Evolutionary conservation across 2,329 filamentous ascomycete genomes (phyloP).

Genomic region (Monilinia fructicola): DNA sequence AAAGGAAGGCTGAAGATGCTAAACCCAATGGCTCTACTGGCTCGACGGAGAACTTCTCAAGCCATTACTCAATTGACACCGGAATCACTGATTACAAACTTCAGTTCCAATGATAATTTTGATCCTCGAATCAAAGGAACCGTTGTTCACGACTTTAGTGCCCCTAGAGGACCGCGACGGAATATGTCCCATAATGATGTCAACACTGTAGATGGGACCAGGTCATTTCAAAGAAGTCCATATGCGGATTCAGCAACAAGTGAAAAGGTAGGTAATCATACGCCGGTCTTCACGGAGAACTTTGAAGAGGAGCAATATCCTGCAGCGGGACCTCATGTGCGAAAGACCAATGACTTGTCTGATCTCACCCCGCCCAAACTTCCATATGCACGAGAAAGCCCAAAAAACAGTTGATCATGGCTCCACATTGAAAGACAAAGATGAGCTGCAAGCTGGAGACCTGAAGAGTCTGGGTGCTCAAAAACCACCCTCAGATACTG

Average conservation of each 20-base stretch:
- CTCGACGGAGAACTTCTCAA: constrained; percentile 39
- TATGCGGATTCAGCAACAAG: constrained; percentile 14
- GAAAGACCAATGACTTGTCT: constrained; percentile 39
- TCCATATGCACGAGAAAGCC: constrained; percentile 36
- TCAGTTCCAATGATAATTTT: constrained; percentile 46
- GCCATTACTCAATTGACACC: constrained; percentile 36
- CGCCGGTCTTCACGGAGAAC: constrained; percentile 55
- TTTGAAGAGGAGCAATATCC: constrained; percentile 51
- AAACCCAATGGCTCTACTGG: constrained; percentile 44
- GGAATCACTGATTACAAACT: constrained; percentile 33
- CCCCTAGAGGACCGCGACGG: constrained; percentile 51
- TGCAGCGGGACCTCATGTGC: constrained; percentile 40
- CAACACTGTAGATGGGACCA: constrained; percentile 22
- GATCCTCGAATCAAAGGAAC: constrained; percentile 65
- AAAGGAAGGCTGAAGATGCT: constrained; percentile 42
- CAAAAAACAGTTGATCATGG: constrained; percentile 30
- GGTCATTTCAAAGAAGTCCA: constrained; percentile 33
- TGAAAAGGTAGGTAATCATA: constrained; percentile 46
- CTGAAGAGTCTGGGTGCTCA: constrained; percentile 26
- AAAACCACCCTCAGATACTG: constrained; percentile 31
- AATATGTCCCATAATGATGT: constrained; percentile 41
- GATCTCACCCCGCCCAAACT: constrained; percentile 39
- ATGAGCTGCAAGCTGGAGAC: constrained; percentile 29
- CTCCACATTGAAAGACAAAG: constrained; percentile 28
- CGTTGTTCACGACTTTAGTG: constrained; percentile 65